Base-by-base conservation (phyloP, 2,329 filamentous ascomycete genomes). In the Stemphylium vesicarium region DNA sequence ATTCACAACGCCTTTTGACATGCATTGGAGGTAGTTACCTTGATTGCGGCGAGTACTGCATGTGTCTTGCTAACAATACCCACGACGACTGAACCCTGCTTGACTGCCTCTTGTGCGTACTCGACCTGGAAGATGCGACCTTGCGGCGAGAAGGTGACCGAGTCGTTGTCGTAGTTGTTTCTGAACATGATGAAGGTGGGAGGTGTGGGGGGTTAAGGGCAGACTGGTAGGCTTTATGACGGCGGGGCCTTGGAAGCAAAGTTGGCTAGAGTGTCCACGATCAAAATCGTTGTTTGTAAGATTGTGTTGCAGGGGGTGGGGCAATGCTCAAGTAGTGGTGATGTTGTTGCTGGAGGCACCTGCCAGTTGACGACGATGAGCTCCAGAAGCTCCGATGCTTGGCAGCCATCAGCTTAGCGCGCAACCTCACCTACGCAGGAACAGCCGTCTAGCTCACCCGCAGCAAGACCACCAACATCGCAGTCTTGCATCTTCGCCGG, bases 111-210 rank as follows among this genome's bases (percentile, higher is more conserved):
- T 77, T 90, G 90, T 71, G 95, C 95, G 85, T 99, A 99, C 80
- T 99, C 95, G 72, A 99, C 96, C 80, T 99, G 95, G 81, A 99
- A 99, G 83, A 99, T 98, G 76, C 95, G 91, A 76, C 95, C 95
- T 84, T 99, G 95, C 62, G 95, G 95, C 71, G 95, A 99, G 87
- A 98, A 99, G 81, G 95, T 99, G 81, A 98, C 93, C 62, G 94
- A 96, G 81, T 99, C 95, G 87, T 99, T 99, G 83, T 99, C 95
- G 85, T 99, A 99, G 81, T 98, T 98, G 85, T 99, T 99, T 81
- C 95, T 87, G 83, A 99, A 99, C 95, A 99, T 98, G 74, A 74
- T 88, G 84, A 64, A 56, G 56, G 63, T 56, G 60, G 51, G 50
- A 46, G 43, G 29, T 57, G 65, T 65, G 60, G 55, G 49, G 42